Evolutionary conservation across 345 rosid genomes (phyloP).

Genomic region (Jatropha curcas): DNA sequence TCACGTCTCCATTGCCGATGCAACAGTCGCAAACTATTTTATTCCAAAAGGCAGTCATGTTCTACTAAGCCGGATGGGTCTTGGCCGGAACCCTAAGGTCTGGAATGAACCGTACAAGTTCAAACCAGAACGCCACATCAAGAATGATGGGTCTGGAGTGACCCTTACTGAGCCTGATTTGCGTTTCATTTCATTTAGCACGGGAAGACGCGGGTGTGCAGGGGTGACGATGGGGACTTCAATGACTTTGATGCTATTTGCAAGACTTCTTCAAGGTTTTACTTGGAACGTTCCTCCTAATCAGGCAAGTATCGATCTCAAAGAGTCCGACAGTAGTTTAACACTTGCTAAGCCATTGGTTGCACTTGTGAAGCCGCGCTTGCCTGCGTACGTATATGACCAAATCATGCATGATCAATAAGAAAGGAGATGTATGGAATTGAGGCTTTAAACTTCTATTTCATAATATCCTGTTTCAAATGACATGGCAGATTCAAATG

Average conservation of each 20-base stretch:
- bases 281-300: constrained; percentile 36
- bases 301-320: constrained; percentile 26
- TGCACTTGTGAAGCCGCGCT: constrained; percentile 33
- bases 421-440: no score
- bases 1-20: constrained; percentile 34
- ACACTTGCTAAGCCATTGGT: constrained; percentile 37
- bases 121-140: constrained; percentile 49
- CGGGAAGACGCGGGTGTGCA: no score
- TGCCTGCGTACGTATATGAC: constrained; percentile 30
- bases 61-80: constrained; percentile 38
- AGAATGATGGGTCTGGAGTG: constrained; percentile 13
- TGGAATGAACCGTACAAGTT: constrained; percentile 50
- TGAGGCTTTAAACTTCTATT: no score
- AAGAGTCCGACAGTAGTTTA: constrained; percentile 31
- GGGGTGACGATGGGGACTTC: no score
- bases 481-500: no score
- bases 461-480: no score
- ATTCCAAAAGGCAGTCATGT: constrained; percentile 60
- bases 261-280: constrained; percentile 54
- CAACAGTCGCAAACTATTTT: constrained; percentile 40
- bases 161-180: no score
- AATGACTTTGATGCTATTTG: constrained; percentile 51
- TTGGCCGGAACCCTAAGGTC: constrained; percentile 46
- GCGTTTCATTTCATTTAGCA: no score
- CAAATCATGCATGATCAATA: no score